Conservation (phyloP, 2,329 filamentous ascomycete genomes). For the Fusarium udum region DNA sequence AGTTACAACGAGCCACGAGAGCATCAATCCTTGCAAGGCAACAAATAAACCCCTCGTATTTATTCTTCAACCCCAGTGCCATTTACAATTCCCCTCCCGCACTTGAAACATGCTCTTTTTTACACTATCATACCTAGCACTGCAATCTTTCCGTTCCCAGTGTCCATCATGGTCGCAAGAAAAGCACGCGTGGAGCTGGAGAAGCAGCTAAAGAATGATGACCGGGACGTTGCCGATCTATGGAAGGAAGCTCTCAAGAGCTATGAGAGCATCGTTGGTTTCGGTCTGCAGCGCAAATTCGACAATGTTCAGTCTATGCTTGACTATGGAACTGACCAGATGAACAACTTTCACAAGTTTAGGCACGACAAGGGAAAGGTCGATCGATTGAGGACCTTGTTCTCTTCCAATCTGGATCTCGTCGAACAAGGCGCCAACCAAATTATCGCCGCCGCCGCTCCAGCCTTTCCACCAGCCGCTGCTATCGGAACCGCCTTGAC, state of each 20-base stretch:
- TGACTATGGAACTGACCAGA: constrained; percentile 41
- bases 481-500: constrained; percentile 49
- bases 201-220: constrained; percentile 39
- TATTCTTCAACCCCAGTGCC: neutral
- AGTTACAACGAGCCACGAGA: neutral
- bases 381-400: constrained; percentile 45
- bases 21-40: neutral
- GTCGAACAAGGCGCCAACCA: constrained; percentile 45
- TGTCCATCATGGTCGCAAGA: neutral
- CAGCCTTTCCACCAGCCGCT: constrained; percentile 46
- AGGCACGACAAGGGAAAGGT: constrained; percentile 48
- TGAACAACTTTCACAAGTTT: constrained; percentile 47
- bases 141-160: neutral
- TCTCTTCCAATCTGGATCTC: constrained; percentile 44
- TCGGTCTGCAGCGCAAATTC: constrained; percentile 45
- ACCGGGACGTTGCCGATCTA: constrained; percentile 44
- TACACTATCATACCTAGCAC: neutral
- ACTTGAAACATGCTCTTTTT: neutral
- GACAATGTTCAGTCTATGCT: constrained; percentile 42
- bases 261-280: constrained; percentile 48
- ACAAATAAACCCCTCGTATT: neutral
- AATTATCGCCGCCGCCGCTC: constrained; percentile 43
- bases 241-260: constrained; percentile 48
- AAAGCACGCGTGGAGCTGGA: neutral
- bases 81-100: neutral